phyloP scores from a whole-genome alignment of 371 early-diverging fungal genomes.

The Amoeboaphelidium protococcarum region DNA sequence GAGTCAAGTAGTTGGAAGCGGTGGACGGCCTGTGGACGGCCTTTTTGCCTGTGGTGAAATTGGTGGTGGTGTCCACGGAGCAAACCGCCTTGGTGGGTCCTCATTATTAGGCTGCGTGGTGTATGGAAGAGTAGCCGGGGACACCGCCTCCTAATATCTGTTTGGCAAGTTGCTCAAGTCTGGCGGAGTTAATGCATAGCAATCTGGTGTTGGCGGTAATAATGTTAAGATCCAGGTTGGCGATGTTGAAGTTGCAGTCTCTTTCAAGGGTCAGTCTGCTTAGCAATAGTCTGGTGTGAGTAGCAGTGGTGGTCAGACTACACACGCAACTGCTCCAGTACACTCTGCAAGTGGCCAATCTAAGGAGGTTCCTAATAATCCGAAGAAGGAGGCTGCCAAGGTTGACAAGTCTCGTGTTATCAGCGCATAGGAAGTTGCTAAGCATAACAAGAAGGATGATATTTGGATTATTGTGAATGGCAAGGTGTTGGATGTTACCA shows the following conservation, averaged over 20 bases:
- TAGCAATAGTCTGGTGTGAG: too few relatives aligned
- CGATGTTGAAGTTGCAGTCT: too few relatives aligned
- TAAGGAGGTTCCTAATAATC: conserved; percentile 11
- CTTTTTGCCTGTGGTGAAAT: conserved; percentile 78
- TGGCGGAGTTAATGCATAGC: conserved; percentile 16
- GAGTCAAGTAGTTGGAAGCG: conserved; percentile 26
- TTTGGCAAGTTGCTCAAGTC: conserved; percentile 17
- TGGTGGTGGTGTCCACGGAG: conserved; percentile 84
- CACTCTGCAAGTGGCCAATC: conserved; percentile 7
- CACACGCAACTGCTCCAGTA: conserved; percentile 5
- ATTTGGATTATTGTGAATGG: conserved; percentile 88
- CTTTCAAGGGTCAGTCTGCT: too few relatives aligned
- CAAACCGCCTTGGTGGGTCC: conserved; percentile 91
- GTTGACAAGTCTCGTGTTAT: conserved; percentile 4
- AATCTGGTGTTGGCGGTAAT: too few relatives aligned
- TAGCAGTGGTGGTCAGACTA: conserved; percentile 5
- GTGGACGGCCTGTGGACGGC: conserved; percentile 35
- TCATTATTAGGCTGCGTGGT: conserved; percentile 90
- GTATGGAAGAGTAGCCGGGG: conserved; percentile 79
- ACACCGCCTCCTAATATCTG: not conserved
- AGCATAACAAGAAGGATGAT: conserved; percentile 64
- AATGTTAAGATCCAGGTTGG: too few relatives aligned
- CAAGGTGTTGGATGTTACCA: conserved; percentile 75
- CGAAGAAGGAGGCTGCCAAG: conserved; percentile 5
- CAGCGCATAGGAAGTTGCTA: conserved; percentile 35